A percentile compares a stretch with the other conserved stretches of the same genome.
phyloP scores from a whole-genome alignment of 139 green algal genomes.

The Edaphochlamys debaryana region DNA sequence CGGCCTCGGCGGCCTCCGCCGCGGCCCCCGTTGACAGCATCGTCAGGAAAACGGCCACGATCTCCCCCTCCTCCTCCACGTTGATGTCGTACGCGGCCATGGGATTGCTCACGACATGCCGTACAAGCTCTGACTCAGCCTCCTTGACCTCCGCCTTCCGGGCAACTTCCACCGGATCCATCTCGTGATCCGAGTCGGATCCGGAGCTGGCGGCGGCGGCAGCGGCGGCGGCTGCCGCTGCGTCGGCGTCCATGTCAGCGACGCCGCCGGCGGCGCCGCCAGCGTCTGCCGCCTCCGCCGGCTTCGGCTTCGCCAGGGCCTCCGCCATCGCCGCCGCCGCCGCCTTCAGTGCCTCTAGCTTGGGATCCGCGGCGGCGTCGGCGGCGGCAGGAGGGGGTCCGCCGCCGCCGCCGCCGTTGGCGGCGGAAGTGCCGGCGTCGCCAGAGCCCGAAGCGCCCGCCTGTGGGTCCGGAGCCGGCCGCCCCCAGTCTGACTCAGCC shows the following conservation, averaged over 20 bases:
- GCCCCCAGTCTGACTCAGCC: too few relatives aligned
- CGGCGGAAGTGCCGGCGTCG: neutral
- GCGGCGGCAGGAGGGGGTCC: neutral
- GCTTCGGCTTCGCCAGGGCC: neutral
- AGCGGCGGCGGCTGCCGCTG: too few relatives aligned
- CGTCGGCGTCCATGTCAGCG: too few relatives aligned
- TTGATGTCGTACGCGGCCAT: constrained; percentile 76
- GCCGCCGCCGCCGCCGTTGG: neutral
- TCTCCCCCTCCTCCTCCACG: constrained; percentile 65
- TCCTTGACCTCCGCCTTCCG: constrained; percentile 11
- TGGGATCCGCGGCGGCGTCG: neutral
- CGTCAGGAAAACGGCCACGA: constrained; percentile 62
- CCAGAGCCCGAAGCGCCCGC: too few relatives aligned
- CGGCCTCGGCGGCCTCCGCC: too few relatives aligned
- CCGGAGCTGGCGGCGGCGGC: neutral
- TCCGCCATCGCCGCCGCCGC: constrained; percentile 52
- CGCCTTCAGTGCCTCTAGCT: constrained; percentile 35
- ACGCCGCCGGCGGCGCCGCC: neutral
- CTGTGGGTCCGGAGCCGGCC: too few relatives aligned
- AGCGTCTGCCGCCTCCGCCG: neutral
- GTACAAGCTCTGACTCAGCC: constrained; percentile 47
- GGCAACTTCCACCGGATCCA: neutral
- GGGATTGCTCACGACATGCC: constrained; percentile 47
- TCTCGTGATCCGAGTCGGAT: neutral
- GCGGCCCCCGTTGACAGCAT: constrained; percentile 34